Base-by-base conservation (phyloP, 805 yeast genomes). In the Torulaspora maleeae region DNA sequence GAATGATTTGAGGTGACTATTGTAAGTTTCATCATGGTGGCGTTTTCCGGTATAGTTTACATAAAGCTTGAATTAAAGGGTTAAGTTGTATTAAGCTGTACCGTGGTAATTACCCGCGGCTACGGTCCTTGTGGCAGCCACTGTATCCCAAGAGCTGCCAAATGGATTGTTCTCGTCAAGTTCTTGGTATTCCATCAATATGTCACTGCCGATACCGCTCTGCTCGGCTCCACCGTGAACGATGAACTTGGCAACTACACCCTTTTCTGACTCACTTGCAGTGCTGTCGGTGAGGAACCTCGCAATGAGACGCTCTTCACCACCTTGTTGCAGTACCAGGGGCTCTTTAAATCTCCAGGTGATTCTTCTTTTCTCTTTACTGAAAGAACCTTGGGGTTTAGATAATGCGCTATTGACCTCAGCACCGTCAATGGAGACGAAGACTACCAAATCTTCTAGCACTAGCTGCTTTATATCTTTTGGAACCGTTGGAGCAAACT, bases 361-460 rank as follows among this genome's bases (percentile, higher is more conserved):
- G 47, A 93, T 82, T 66, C 97, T 78, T 54, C 80, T 83, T 60
- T 80, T 82, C 42, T 89, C 97, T 59, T 79, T 83, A 66, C 83
- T 87, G 73, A 89, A 91, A 1, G 95, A 79, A 46, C 97, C 98
- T 45, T 85, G 82, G 4, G 99, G 99, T 62, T 86, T 87, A 3
- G 95, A 84, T 50, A 89, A 80, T 0, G 96, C 97, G 16, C 82
- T 73, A 1, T 80, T 69, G 3, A 83, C 75, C 13, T 78, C 75
- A 9, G 85, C 82, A 29, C 82, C 84, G 13, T 74, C 70, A 54
- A 83, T 80, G n/a, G 80, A 70, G 37, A 86, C 73, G 25, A 68
- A 63, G 5, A 79, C 70, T 2, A 61, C 55, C 17, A 72, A 58
- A 41, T 68, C 69, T 13, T 69, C 69, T 51, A 73, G 51, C 0